A percentile compares a stretch with the other conserved stretches of the same genome.
These are phyloP conservation scores for Phyllosticta paracitricarpa DNA, from an alignment of 2,329 filamentous ascomycete genomes.

Conservation along the genomic window DNA sequence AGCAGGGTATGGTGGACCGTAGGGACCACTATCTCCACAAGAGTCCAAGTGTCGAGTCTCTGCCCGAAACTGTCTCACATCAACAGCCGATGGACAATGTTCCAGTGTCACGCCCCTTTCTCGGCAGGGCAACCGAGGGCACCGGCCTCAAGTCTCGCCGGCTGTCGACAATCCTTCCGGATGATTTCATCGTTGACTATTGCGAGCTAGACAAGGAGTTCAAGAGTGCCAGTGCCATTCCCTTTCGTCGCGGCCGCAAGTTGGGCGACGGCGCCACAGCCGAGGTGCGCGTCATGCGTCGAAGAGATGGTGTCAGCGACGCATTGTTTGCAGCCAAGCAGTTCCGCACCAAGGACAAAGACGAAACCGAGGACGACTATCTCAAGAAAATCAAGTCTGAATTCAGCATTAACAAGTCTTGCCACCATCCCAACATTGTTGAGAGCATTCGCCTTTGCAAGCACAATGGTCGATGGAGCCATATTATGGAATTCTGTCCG, in stretches of 20 bases:
- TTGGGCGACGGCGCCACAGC: conserved; percentile 77
- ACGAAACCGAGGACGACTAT: conserved; percentile 65
- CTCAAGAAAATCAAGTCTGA: conserved; percentile 86
- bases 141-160: conserved; percentile 71
- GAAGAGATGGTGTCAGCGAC: conserved; percentile 46
- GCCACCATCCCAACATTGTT: conserved; percentile 81
- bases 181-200: conserved; percentile 63
- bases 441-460: conserved; percentile 66
- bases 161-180: conserved; percentile 62
- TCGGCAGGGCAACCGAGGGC: conserved; percentile 48
- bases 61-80: conserved; percentile 15
- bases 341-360: conserved; percentile 62
- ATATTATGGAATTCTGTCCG: conserved; percentile 87
- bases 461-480: conserved; percentile 68
- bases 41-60: conserved; percentile 27
- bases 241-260: conserved; percentile 62
- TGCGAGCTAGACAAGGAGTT: conserved; percentile 61
- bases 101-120: conserved; percentile 33
- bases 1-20: conserved; percentile 1
- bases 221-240: conserved; percentile 54
- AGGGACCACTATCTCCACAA: conserved; percentile 13
- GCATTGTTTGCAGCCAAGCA: conserved; percentile 81
- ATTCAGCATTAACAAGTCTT: conserved; percentile 75
- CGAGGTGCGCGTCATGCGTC: conserved; percentile 66
- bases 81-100: conserved; percentile 19